Evolutionary conservation across 169 alveolate species (phyloP).

Genomic region (Plasmodium knowlesi): DNA sequence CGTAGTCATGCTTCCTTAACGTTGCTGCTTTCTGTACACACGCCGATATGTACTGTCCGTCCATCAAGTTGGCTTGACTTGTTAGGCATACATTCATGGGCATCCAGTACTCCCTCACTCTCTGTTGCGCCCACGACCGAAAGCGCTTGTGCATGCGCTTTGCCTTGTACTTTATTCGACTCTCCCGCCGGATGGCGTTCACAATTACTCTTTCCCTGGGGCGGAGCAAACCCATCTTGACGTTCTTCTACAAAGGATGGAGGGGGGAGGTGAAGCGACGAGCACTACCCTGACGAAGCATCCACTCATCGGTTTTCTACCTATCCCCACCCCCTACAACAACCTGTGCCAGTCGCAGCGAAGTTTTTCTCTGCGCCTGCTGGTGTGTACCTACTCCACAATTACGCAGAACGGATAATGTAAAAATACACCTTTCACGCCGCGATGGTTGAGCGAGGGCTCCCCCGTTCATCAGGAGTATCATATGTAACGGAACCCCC

Average conservation of each 20-base stretch:
- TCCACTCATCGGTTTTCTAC: neutral
- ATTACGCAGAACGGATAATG: too few relatives aligned
- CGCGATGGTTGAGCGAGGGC: neutral
- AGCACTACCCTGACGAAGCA: neutral
- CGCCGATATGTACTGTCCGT: slow-evolving; percentile 83
- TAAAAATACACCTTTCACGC: neutral
- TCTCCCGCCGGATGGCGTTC: slow-evolving; percentile 84
- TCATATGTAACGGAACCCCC: neutral
- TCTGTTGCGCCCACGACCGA: slow-evolving; percentile 91
- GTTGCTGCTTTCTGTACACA: slow-evolving; percentile 90
- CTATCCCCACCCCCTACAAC: neutral
- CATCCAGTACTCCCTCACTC: slow-evolving; percentile 88
- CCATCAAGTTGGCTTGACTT: slow-evolving; percentile 83
- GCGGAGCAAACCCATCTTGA: slow-evolving; percentile 81
- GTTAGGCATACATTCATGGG: slow-evolving; percentile 87
- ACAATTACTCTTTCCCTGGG: slow-evolving; percentile 86
- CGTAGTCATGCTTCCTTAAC: slow-evolving; percentile 85
- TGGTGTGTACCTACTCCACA: too few relatives aligned
- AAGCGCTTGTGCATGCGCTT: slow-evolving; percentile 88
- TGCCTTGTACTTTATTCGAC: slow-evolving; percentile 82
- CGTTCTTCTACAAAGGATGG: neutral
- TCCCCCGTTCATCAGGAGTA: neutral
- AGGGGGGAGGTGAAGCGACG: neutral
- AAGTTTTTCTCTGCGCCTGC: too few relatives aligned
- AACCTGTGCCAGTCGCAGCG: neutral